Base-by-base conservation (phyloP, 164 flowering plant genomes). In the Tinospora cordifolia region DNA sequence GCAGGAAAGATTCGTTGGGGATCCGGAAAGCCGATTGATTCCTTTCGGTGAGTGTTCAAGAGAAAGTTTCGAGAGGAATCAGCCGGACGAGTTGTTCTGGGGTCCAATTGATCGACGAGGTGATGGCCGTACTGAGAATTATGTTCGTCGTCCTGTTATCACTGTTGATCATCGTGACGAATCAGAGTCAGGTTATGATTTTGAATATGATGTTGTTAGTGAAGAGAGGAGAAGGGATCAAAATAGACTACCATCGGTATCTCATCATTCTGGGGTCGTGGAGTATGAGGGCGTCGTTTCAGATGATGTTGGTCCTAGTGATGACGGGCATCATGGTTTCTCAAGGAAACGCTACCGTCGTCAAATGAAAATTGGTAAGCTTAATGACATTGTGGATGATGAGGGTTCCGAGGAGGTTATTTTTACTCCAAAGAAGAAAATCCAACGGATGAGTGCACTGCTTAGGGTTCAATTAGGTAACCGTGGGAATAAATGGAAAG, bases 361-460 rank as follows among this genome's bases (percentile, higher is more conserved):
- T 25, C 30, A 17, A 8, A 22, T 24, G 17, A 67, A 62, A 67
- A 38, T 40, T 13, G 75, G 62, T 15, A 73, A 44, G 13, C 59
- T 46, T 8, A 72, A 72, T 49, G 59, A 41, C 12, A 75, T 74
- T 25, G 76, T 78, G 8, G 72, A 78, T 65, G 67, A 77, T 67
- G 83, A 77, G 38, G 73, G 70, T 59, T 59, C 67, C 51, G 65
- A 71, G 65, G 85, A 81, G 40, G 70, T 54, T 68, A 46, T 62
- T 59, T 69, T 69, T 51, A 74, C 81, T 68, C 71, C 69, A 14
- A 75, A 71, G 71, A 84, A 82, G 81, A 82, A 79, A 68, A 6
- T 70, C 22, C 87, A 80, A 75, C 87, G 83, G 75, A 84, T 78
- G 74, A 87, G 90, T 85, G 94, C 84, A n/a, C 62, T 85, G 40